phyloP scores from a whole-genome alignment of 2,329 filamentous ascomycete species.

The Westerdykella aurantiaca region DNA sequence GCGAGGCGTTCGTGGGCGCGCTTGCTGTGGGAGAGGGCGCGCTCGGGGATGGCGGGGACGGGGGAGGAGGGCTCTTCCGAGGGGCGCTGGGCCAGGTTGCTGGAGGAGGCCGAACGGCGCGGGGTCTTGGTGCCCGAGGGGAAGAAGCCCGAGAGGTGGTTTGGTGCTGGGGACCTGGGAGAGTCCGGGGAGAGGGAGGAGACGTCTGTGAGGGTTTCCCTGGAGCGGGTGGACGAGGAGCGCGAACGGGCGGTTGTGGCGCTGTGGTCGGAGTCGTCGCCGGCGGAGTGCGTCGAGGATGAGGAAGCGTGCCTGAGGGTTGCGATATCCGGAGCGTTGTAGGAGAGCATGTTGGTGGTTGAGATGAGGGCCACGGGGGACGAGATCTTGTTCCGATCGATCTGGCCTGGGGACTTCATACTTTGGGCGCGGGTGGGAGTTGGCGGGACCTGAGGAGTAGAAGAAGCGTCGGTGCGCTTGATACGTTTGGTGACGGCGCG shows the following conservation, averaged over 20 bases:
- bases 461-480: slow-evolving; percentile 49
- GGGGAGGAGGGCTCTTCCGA: slow-evolving; percentile 35
- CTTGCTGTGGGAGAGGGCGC: slow-evolving; percentile 84
- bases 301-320: slow-evolving; percentile 38
- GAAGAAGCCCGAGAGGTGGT: slow-evolving; percentile 54
- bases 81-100: slow-evolving; percentile 22
- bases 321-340: slow-evolving; percentile 81
- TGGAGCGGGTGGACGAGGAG: slow-evolving; percentile 49
- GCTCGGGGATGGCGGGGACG: slow-evolving; percentile 66
- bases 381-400: slow-evolving; percentile 71
- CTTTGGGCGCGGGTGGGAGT: slow-evolving; percentile 39
- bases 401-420: slow-evolving; percentile 42
- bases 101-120: slow-evolving; percentile 37
- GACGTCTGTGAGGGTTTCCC: slow-evolving; percentile 64
- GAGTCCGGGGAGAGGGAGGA: slow-evolving; percentile 45
- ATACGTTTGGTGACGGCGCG: slow-evolving; percentile 66
- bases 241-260: slow-evolving; percentile 43
- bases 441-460: slow-evolving; percentile 15
- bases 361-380: slow-evolving; percentile 80
- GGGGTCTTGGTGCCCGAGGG: slow-evolving; percentile 47
- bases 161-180: slow-evolving; percentile 48
- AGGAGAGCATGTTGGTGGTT: slow-evolving; percentile 93
- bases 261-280: slow-evolving; percentile 67
- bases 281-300: slow-evolving; percentile 53
- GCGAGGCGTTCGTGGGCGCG: slow-evolving; percentile 72